These are phyloP conservation scores for Cordia subcordata DNA, from an alignment of 257 asterid species.

Conservation along the genomic window DNA sequence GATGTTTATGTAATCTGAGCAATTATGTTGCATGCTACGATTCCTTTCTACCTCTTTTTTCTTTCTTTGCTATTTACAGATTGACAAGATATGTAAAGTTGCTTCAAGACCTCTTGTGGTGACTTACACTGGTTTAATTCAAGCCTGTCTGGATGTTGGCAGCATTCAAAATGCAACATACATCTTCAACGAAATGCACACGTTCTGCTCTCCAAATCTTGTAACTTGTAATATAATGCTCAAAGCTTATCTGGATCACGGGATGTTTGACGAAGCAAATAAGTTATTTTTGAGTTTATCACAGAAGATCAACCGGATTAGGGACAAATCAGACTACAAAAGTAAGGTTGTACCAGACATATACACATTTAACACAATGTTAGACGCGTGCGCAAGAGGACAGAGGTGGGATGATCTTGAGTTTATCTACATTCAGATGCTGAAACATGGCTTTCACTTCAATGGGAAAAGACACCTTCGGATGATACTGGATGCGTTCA, in stretches of 20 bases:
- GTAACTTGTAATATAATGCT: constrained; percentile 76
- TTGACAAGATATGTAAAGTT: constrained; percentile 85
- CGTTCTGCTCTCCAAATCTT: constrained; percentile 78
- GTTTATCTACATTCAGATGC: constrained; percentile 61
- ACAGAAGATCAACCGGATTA: constrained; percentile 38
- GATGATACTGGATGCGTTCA: constrained; percentile 52
- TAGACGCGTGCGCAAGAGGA: constrained; percentile 58
- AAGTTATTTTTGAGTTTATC: constrained; percentile 48
- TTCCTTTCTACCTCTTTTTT: not conserved
- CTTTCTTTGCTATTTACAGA: constrained; percentile 35
- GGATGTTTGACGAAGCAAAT: constrained; percentile 70
- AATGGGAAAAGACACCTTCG: constrained; percentile 77
- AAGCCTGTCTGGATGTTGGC: constrained; percentile 77
- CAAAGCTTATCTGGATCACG: constrained; percentile 64
- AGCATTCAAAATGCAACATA: constrained; percentile 46
- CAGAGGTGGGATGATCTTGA: constrained; percentile 83
- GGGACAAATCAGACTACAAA: constrained; percentile 37
- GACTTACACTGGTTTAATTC: constrained; percentile 93
- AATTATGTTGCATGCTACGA: not conserved
- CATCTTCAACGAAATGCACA: constrained; percentile 71
- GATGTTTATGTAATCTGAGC: not conserved
- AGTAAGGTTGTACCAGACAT: constrained; percentile 63
- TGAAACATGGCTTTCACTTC: constrained; percentile 68
- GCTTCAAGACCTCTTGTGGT: constrained; percentile 91
- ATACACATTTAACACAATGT: constrained; percentile 76